phyloP scores from a whole-genome alignment of 2,329 filamentous ascomycete genomes.

The Epichloe gansuensis region DNA sequence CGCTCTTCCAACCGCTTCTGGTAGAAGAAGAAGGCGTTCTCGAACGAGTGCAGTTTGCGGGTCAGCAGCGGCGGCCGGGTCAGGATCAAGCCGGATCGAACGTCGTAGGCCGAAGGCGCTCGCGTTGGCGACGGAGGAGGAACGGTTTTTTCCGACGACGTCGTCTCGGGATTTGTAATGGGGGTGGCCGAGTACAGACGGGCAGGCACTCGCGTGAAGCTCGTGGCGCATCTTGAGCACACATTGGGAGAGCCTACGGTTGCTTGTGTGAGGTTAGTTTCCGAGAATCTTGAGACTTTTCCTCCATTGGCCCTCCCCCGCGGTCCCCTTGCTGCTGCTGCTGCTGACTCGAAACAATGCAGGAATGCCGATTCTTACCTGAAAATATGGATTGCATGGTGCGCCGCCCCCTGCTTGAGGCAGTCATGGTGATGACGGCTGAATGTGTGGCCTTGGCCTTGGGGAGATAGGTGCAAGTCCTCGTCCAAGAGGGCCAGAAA shows the following conservation, averaged over 20 bases:
- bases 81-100: slow-evolving; percentile 61
- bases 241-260: slow-evolving; percentile 18
- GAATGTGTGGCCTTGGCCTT: slow-evolving; percentile 4
- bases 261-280: neutral
- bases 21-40: slow-evolving; percentile 90
- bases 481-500: neutral
- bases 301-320: neutral
- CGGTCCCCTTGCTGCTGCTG: neutral
- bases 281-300: no score
- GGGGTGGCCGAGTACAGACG: slow-evolving; percentile 25
- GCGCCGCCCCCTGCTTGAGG: slow-evolving; percentile 43
- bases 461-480: slow-evolving; percentile 8
- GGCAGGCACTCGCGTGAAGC: slow-evolving; percentile 14
- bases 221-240: slow-evolving; percentile 26
- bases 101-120: slow-evolving; percentile 27
- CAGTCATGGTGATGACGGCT: slow-evolving; percentile 26
- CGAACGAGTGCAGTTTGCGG: slow-evolving; percentile 70
- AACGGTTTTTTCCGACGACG: slow-evolving; percentile 9
- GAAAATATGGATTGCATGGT: slow-evolving; percentile 35
- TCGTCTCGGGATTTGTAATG: slow-evolving; percentile 9
- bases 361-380: slow-evolving; percentile 26
- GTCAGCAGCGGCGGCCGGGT: slow-evolving; percentile 83
- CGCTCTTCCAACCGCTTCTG: slow-evolving; percentile 95
- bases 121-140: slow-evolving; percentile 7
- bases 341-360: neutral